phyloP scores from a whole-genome alignment of 2,329 filamentous ascomycete genomes.

The Stachybotrys chlorohalonatus region DNA sequence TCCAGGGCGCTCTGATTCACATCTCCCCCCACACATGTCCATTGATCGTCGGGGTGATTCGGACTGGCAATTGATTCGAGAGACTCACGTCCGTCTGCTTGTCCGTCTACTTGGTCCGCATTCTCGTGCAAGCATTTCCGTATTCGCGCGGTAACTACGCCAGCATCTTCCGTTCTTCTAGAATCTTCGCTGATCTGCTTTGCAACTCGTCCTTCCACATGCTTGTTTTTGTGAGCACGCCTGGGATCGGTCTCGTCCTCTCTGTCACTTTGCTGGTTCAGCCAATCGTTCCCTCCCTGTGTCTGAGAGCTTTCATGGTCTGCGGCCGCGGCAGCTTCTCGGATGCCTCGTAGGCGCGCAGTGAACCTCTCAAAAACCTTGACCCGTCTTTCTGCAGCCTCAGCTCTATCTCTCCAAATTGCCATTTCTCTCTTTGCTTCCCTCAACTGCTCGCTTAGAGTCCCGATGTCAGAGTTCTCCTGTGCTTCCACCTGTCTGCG shows the following conservation, averaged over 20 bases:
- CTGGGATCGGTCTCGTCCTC: background rate
- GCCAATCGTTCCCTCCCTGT: background rate
- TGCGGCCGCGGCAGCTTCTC: constrained; percentile 8
- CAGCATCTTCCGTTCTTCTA: constrained; percentile 14
- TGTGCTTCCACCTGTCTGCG: constrained; percentile 35
- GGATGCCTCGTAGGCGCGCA: constrained; percentile 20
- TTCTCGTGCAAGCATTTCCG: constrained; percentile 14
- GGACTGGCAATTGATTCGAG: background rate
- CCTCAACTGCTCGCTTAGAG: constrained; percentile 38
- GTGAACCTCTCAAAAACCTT: constrained; percentile 37
- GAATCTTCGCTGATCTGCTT: constrained; percentile 10
- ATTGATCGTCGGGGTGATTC: background rate
- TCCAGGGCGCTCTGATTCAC: constrained; percentile 13
- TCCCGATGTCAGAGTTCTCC: constrained; percentile 32
- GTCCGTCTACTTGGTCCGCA: constrained; percentile 4
- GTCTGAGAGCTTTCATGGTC: background rate
- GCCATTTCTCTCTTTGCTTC: constrained; percentile 19
- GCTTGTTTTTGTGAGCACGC: background rate
- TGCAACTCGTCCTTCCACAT: background rate
- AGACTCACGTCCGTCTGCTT: constrained; percentile 2
- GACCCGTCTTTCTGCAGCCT: constrained; percentile 44
- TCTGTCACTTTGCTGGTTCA: background rate
- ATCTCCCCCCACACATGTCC: constrained; percentile 2
- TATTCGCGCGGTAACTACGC: constrained; percentile 14
- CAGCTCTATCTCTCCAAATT: constrained; percentile 46